Evolutionary conservation across 2,329 filamentous ascomycete species (phyloP).

Genomic region (Hypoxylon sp.): DNA sequence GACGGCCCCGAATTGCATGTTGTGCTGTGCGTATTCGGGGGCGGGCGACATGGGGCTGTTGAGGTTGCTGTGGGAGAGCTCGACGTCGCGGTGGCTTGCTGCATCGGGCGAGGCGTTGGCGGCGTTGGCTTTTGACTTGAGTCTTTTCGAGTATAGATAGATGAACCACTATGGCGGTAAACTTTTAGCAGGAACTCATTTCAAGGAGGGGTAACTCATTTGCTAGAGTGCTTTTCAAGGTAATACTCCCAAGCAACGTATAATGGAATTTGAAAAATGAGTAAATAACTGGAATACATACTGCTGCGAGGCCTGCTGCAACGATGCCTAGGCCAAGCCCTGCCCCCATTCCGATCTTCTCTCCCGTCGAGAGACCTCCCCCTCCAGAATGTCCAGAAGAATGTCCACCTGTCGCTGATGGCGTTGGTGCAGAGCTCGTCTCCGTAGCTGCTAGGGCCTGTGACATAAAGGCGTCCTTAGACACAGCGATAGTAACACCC

Average conservation of each 20-base stretch:
- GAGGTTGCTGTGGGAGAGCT: constrained; percentile 17
- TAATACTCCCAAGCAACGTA: too few species aligned
- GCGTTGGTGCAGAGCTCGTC: constrained; percentile 29
- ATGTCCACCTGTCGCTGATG: constrained; percentile 12
- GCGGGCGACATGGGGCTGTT: constrained; percentile 1
- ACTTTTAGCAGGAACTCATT: too few species aligned
- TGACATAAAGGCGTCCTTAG: constrained; percentile 52
- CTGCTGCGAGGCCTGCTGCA: constrained; percentile 34
- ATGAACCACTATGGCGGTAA: too few species aligned
- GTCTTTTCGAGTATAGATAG: constrained; percentile 42
- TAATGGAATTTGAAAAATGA: too few species aligned
- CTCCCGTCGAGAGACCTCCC: constrained; percentile 46
- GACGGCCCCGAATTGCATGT: constrained; percentile 32
- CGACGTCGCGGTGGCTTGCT: constrained; percentile 15
- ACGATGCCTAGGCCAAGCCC: constrained; percentile 47
- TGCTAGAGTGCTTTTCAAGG: too few species aligned
- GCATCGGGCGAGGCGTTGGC: background rate
- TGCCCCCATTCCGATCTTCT: constrained; percentile 53
- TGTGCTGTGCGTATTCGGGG: constrained; percentile 39
- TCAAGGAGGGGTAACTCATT: too few species aligned
- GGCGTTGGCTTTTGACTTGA: too few species aligned
- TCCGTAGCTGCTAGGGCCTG: constrained; percentile 42
- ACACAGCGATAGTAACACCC: constrained; percentile 54
- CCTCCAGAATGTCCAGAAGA: background rate
- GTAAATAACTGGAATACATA: too few species aligned